Evolutionary conservation across 331 rosid species (phyloP), one percentile per base, ranked within the genome.

Genomic region (Saraca asoca): DNA sequence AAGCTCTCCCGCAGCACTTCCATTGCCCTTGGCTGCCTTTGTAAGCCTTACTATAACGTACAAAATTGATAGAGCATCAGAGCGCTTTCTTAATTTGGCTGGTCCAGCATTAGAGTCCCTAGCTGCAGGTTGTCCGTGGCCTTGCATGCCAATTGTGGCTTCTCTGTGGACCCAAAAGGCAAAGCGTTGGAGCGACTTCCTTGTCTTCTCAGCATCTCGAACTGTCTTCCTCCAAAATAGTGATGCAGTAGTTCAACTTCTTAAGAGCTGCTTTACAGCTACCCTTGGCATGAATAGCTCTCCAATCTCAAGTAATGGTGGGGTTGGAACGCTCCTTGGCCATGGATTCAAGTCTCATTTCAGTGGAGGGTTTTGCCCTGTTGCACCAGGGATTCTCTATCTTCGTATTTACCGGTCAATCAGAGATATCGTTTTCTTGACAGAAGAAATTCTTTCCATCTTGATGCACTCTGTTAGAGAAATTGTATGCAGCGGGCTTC

Each of bases 91-190:
- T 31, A 70, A 71, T 68, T 80, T 87, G 78, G 86, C 80, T 54
- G 80, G 78, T 60, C 88, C 73, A 49, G 84, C 85, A 12, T 71
- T 87, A 76, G 90, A 83, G 74, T 73, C 77, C 64, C 69, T 87
- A 51, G 88, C 95, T 44, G 88, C 86, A 20, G 83, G 86, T 57
- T 85, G 80, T 79, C 88, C 88, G 3, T 84, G 90, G 88, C 95
- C 95, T 68, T 85, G 88, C 80, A 85, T 80, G 90, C 86, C 90
- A 58, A 82, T 87, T 37, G 87, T 87, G 64, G 89, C 85, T 78
- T 87, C 95, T 68, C 78, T 87, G 49, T 87, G 95, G 95, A 80
- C 88, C 45, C 95, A 78, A 71, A 87, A 85, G 74, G 95, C 90
- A 24, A 87, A 76, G 78, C 85, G 87, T 33, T 85, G 90, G 95